A percentile compares a stretch with the other conserved stretches of the same genome.
Evolutionary conservation across 2,329 filamentous ascomycete genomes (phyloP).

Genomic region (Verticillium tricorpus): DNA sequence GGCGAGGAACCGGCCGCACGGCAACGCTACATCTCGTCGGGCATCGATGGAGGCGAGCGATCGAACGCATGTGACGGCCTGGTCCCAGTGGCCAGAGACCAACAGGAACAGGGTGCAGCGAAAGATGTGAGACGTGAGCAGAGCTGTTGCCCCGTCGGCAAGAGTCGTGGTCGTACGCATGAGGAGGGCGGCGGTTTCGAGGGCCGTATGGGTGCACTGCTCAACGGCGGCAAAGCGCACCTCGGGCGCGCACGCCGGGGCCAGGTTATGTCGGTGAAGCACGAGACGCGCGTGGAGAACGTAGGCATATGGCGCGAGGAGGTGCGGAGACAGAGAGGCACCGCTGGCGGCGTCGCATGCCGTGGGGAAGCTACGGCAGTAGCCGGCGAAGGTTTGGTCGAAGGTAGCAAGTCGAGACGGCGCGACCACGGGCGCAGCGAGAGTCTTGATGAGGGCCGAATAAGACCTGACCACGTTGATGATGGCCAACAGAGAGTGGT

Average conservation of each 20-base stretch:
- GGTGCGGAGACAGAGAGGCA: constrained; percentile 66
- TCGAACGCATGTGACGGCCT: constrained; percentile 69
- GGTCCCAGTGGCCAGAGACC: constrained; percentile 66
- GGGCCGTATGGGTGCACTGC: constrained; percentile 67
- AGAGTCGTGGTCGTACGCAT: constrained; percentile 59
- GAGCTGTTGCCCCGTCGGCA: constrained; percentile 64
- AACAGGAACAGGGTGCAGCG: constrained; percentile 78
- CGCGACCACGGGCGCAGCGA: constrained; percentile 64
- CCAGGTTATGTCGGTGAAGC: constrained; percentile 84
- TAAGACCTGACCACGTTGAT: constrained; percentile 80
- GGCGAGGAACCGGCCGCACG: constrained; percentile 75
- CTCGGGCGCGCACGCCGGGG: constrained; percentile 61
- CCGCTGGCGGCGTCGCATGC: constrained; percentile 65
- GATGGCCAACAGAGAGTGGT: constrained; percentile 70
- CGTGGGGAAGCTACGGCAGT: constrained; percentile 70
- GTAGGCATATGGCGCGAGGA: constrained; percentile 70
- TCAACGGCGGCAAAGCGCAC: constrained; percentile 70
- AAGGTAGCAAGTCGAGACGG: constrained; percentile 68
- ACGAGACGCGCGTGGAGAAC: constrained; percentile 80
- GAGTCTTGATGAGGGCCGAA: constrained; percentile 64
- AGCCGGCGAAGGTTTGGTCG: constrained; percentile 74
- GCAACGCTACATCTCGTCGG: constrained; percentile 66
- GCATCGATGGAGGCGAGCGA: constrained; percentile 67
- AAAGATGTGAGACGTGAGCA: constrained; percentile 82
- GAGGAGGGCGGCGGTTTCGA: constrained; percentile 75